Evolutionary conservation across 768 basidiomycete genomes (phyloP), one percentile per base, ranked within the genome.

Genomic region (Udeniomyces megalosporus): DNA sequence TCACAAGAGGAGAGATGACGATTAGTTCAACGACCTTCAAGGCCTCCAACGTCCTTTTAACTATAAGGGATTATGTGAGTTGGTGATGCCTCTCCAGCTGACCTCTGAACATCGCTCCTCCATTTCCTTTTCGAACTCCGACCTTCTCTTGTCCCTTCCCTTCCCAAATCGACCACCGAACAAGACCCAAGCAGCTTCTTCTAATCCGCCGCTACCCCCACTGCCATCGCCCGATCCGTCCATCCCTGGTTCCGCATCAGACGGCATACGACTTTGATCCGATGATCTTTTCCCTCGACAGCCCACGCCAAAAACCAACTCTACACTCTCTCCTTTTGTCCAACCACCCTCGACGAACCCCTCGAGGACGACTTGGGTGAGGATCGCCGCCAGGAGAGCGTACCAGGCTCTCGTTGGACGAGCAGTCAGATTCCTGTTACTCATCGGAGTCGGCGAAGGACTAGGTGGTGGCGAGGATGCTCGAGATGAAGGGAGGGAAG

Each of bases 71-170:
- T 14, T 4, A 7, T 42, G 24, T 1, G n/a, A 46, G 22, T 24
- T 28, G 28, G 46, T 4, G n/a, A 15, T 22, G 17, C 26, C 3
- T 1, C 26, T 24, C 29, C 15, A n/a, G 35, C 58, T 49, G 34
- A 60, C 58, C 49, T 60, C 58, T n/a, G 45, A n/a, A 34, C 58
- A 50, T 34, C 58, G 46, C 50, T 60, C 58, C 48, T 60, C 58
- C 58, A 60, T 60, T 22, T 60, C 58, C 49, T 60, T 60, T 34
- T 60, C 58, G 34, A 60, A 60, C 58, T 60, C 58, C 28, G 4
- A 17, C 28, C 58, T 22, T 24, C 58, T 31, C 49, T 60, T 60
- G 24, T 31, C 49, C 48, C 2, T 35, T 26, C 34, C 51, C 48
- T 2, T 11, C 46, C 12, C 35, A 7, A 24, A 24, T 35, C 50